These are phyloP conservation scores for Globisporangium camurandrum DNA, from an alignment of 352 stramenopile genomes.

Conservation along the genomic window DNA sequence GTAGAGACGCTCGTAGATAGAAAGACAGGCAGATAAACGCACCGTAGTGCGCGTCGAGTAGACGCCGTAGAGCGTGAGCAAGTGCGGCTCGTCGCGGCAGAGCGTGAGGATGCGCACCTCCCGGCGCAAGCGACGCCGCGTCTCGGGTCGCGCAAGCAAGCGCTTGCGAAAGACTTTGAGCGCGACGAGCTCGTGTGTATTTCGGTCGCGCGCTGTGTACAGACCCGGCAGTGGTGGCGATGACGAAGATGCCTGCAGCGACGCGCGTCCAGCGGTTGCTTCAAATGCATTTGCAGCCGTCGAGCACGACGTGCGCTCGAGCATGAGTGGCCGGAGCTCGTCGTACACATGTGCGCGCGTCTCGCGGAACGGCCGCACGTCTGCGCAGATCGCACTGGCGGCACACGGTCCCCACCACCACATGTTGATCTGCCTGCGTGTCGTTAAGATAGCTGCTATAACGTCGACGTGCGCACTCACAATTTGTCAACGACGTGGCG, in stretches of 20 bases:
- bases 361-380: constrained; percentile 23
- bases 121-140: constrained; percentile 52
- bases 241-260: too few species aligned
- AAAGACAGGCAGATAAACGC: background rate
- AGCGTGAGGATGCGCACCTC: constrained; percentile 54
- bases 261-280: background rate
- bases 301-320: constrained; percentile 13
- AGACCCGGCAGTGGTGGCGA: constrained; percentile 25
- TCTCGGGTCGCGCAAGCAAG: constrained; percentile 30
- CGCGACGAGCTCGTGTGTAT: constrained; percentile 58
- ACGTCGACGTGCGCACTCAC: too few species aligned
- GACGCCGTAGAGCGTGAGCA: constrained; percentile 63
- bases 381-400: constrained; percentile 36
- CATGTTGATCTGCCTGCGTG: too few species aligned
- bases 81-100: constrained; percentile 40
- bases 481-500: too few species aligned
- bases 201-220: constrained; percentile 46
- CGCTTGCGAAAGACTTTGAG: constrained; percentile 63
- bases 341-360: constrained; percentile 32
- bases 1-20: background rate
- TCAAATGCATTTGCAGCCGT: background rate
- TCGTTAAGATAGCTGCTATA: too few species aligned
- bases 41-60: constrained; percentile 30
- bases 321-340: constrained; percentile 33
- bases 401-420: constrained; percentile 63